Percentiles rank a stretch among this genome's conserved stretches.
These are phyloP conservation scores for Halenospora varia DNA, from an alignment of 495 filamentous ascomycete species.

Conservation along the genomic window DNA sequence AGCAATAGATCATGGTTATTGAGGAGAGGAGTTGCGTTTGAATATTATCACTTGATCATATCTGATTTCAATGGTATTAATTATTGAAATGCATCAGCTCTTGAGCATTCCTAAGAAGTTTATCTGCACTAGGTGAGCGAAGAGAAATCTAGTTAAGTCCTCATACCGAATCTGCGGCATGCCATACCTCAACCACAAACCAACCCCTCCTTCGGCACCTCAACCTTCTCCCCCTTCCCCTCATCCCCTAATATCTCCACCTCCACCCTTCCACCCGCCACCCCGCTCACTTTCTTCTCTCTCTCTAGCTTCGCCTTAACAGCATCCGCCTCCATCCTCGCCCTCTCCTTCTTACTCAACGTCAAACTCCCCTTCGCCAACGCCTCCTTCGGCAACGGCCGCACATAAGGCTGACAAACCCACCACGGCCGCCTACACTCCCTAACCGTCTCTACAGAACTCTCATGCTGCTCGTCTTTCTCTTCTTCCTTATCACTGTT, in stretches of 20 bases:
- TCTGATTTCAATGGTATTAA: too few relatives aligned
- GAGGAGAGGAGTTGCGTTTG: too few relatives aligned
- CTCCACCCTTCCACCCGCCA: conserved; percentile 2
- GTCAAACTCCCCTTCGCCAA: conserved; percentile 72
- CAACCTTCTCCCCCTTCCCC: conserved; percentile 16
- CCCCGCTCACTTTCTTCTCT: conserved; percentile 1
- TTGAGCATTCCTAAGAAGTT: not conserved
- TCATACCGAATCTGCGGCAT: not conserved
- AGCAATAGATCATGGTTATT: too few relatives aligned
- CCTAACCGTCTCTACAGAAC: conserved; percentile 63
- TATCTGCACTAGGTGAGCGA: too few relatives aligned
- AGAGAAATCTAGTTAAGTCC: too few relatives aligned
- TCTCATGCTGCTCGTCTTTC: conserved; percentile 35
- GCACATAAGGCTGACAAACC: conserved; percentile 86
- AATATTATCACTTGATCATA: too few relatives aligned
- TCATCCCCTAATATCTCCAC: conserved; percentile 7
- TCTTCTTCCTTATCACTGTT: too few relatives aligned
- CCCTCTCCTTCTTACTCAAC: conserved; percentile 51
- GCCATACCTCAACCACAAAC: conserved; percentile 33
- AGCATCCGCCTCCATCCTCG: conserved; percentile 28
- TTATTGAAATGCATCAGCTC: conserved; percentile 5
- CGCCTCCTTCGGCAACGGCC: conserved; percentile 87
- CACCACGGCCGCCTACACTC: conserved; percentile 81
- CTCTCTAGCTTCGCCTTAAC: not conserved
- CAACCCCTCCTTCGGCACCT: conserved; percentile 37